Evolutionary conservation across 805 yeast species (phyloP), one percentile per base, ranked within the genome.

Genomic region (Wickerhamomyces bovis): DNA sequence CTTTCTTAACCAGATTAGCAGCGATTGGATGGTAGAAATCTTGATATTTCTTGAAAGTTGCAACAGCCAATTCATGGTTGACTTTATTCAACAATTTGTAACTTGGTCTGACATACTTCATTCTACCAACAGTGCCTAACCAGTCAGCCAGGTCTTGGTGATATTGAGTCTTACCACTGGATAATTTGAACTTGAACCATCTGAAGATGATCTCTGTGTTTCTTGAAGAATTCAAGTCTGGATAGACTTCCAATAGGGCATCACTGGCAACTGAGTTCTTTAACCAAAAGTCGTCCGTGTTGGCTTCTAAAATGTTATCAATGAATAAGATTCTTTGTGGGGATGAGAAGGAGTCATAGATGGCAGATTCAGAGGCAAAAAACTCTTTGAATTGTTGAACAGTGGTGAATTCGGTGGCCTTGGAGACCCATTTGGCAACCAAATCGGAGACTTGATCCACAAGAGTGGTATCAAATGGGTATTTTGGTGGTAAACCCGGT

Each of bases 81-180:
- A 83, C 92, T 7, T 67, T 58, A 58, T 79, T 76, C 51, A 89
- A 71, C 50, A 82, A 67, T 40, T 79, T 74, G 67, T 80, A 89
- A 4, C 94, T 88, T 26, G 97, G 96, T 65, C 97, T 77, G 22
- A 87, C 96, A 61, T 83, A 89, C 69, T 89, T 89, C 97, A 89
- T 89, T 71, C 97, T 78, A 19, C 97, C 97, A 20, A 89, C 94
- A 3, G 90, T 81, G 12, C 92, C 95, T 46, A 89, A 73, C 96
- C 96, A 89, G 44, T 79, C 78, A 4, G 95, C 89, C 41, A 89
- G 68, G 39, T 66, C 67, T 47, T 66, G 67, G 62, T 83, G 77
- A 44, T 70, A 68, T 30, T 70, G 64, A 12, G 60, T 51, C 46
- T 78, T 67, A 25, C 72, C 68, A 26, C 83, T 84, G 0, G 72